Evolutionary conservation across 805 yeast species (phyloP).

Genomic region (Brettanomyces naardenensis): DNA sequence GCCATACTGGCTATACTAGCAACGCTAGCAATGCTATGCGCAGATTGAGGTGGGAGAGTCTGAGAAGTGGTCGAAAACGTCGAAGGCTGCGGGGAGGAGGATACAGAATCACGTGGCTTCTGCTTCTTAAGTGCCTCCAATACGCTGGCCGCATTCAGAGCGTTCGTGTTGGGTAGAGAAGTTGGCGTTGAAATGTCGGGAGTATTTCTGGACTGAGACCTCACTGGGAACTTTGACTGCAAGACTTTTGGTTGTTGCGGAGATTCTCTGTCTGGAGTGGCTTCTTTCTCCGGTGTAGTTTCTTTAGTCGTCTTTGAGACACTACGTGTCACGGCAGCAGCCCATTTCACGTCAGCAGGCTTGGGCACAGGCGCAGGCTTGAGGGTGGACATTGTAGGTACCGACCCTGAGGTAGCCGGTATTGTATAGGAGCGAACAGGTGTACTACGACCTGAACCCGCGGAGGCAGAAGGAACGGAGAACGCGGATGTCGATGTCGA

Average conservation of each 20-base stretch:
- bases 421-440: constrained; percentile 3
- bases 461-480: constrained; percentile 3
- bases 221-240: neutral
- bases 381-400: constrained; percentile 15
- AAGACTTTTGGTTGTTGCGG: neutral
- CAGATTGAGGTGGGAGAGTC: constrained; percentile 3
- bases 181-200: neutral
- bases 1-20: too few relatives aligned
- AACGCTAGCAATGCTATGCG: too few relatives aligned
- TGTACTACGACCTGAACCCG: constrained; percentile 7
- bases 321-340: constrained; percentile 24
- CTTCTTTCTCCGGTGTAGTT: neutral
- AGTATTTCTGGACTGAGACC: neutral
- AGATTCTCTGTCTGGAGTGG: neutral
- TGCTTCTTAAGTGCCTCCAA: constrained; percentile 29
- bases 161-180: constrained; percentile 20
- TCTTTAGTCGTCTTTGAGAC: neutral
- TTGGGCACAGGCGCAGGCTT: constrained; percentile 30
- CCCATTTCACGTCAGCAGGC: constrained; percentile 27
- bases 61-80: constrained; percentile 3
- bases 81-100: constrained; percentile 4
- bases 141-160: constrained; percentile 30
- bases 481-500: neutral
- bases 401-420: neutral
- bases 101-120: constrained; percentile 19